Evolutionary conservation across 2,329 filamentous ascomycete genomes (phyloP), one percentile per base, ranked within the genome.

Genomic region (Venturiaceae sp.): DNA sequence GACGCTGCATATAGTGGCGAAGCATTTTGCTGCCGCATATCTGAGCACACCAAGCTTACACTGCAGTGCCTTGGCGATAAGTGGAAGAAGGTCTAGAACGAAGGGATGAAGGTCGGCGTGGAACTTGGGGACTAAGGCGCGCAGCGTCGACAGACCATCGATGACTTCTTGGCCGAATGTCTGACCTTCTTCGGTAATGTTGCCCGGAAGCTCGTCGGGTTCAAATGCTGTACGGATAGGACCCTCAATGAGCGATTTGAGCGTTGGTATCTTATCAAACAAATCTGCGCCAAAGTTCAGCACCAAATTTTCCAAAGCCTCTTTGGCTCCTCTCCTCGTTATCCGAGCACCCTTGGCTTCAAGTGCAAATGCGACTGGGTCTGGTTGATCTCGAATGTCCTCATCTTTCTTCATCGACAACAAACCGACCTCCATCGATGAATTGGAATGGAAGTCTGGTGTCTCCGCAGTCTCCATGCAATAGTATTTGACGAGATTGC

Each of bases 381-480:
- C 92, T 1, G 88, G 84, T 66, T 96, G 92, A 65, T 99, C 94
- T 63, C 92, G 86, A 47, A 94, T 83, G 67, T 99, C 94, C 72
- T 99, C 94, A 69, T 99, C 94, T 73, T 99, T 99, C 65, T 92
- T 90, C 71, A 99, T 85, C 0, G 94, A 97, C 16, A 99, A 75
- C 58, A 99, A 94, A 14, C 87, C 86, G 63, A 85, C 84, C 50
- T 86, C 88, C 67, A 95, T 86, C 46, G 78, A 71, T 1, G 87
- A 88, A 66, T 97, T 94, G 30, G 88, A 86, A 4, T 86, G 84
- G 69, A 97, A 97, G 67, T 97, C 94, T 0, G 94, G 94, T 0
- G 95, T 99, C 71, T 99, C 95, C 0, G 94, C 92, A 1, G 95
- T 95, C 69, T 99, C 94, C 67, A 96, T 90, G 68, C 94, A 99